These are phyloP conservation scores for Metarhizium anisopliae DNA, from an alignment of 2,329 filamentous ascomycete genomes.

Conservation along the genomic window DNA sequence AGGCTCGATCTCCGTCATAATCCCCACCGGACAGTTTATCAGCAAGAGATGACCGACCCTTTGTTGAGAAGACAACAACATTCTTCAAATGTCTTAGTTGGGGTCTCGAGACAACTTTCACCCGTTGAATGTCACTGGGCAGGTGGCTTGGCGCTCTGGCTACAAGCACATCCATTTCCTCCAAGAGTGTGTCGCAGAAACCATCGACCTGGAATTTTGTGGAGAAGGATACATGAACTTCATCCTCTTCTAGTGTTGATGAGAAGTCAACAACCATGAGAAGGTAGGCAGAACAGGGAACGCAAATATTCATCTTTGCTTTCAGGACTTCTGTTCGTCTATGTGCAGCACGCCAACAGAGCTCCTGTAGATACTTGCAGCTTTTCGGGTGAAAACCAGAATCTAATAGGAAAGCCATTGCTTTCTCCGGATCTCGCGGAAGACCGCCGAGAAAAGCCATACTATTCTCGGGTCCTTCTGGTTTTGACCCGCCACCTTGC, in stretches of 20 bases:
- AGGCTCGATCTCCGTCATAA: constrained; percentile 72
- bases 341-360: constrained; percentile 30
- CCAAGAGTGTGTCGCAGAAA: constrained; percentile 43
- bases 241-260: constrained; percentile 49
- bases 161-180: constrained; percentile 54
- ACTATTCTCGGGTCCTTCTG: constrained; percentile 29
- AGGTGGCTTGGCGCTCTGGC: constrained; percentile 62
- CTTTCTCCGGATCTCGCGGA: constrained; percentile 40
- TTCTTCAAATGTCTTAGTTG: constrained; percentile 63
- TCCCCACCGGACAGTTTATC: constrained; percentile 69
- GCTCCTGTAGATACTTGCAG: constrained; percentile 35
- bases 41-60: constrained; percentile 54
- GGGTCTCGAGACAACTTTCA: constrained; percentile 46
- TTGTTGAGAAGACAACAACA: constrained; percentile 66
- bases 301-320: constrained; percentile 48
- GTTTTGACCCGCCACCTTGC: constrained; percentile 24
- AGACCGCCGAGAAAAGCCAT: constrained; percentile 40
- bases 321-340: constrained; percentile 44
- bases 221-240: constrained; percentile 62
- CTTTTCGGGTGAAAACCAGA: constrained; percentile 48
- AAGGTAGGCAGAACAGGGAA: constrained; percentile 52
- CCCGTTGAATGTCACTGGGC: constrained; percentile 63
- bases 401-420: constrained; percentile 44
- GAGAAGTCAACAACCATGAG: constrained; percentile 63
- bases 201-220: constrained; percentile 49